These are phyloP conservation scores for Kuraishia hungarica DNA, from an alignment of 805 yeast genomes.

Conservation along the genomic window DNA sequence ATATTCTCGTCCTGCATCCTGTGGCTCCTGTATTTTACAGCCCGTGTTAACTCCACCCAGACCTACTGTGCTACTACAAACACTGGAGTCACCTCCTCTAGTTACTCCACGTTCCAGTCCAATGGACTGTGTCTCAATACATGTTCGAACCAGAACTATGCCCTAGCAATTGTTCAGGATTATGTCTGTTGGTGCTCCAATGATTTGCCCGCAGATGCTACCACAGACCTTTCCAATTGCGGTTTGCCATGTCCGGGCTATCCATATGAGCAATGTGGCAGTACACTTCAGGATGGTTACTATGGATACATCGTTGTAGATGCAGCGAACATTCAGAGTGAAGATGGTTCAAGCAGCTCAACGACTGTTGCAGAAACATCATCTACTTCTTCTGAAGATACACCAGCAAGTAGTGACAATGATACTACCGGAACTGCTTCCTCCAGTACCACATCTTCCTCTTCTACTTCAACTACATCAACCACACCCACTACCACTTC, in stretches of 20 bases:
- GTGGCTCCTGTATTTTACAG: neutral
- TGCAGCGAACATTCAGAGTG: neutral
- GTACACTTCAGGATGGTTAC: neutral
- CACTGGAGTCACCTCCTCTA: neutral
- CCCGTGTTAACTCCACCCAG: neutral
- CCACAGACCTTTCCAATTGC: conserved; percentile 23
- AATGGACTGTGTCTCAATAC: conserved; percentile 34
- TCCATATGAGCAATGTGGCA: conserved; percentile 31
- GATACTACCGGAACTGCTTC: neutral
- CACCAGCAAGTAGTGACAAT: neutral
- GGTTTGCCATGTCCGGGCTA: conserved; percentile 35
- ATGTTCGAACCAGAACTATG: conserved; percentile 28
- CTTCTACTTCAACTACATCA: neutral
- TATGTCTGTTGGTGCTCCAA: conserved; percentile 41
- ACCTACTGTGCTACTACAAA: neutral
- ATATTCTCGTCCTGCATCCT: neutral
- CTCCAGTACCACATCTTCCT: neutral
- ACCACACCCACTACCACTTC: neutral
- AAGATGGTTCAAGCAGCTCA: neutral
- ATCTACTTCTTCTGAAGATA: neutral
- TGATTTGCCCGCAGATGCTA: conserved; percentile 30
- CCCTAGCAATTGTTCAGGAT: conserved; percentile 37
- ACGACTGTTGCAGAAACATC: neutral
- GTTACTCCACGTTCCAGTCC: conserved; percentile 8
- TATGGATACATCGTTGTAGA: neutral